These are phyloP conservation scores for peach (Prunus persica) DNA, from an alignment of 306 rosid genomes.

Conservation along the genomic window Prunus_persica_NCBIv2 NC_034010.1:4596501-4597000, in stretches of 20 bases:
- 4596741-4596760: background rate
- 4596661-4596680: background rate
- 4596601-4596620: background rate
- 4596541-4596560: background rate
- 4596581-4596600: background rate
- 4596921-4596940: conserved; percentile 9
- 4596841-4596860: background rate
- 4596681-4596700: background rate
- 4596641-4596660: background rate
- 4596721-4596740: background rate
- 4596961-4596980: conserved; percentile 12
- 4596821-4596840: background rate
- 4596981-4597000: conserved; percentile 65
- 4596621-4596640: background rate
- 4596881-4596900: conserved; percentile 4
- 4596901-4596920: background rate
- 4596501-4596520: background rate
- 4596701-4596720: background rate
- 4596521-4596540: background rate
- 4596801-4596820: background rate
- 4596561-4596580: background rate
- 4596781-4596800: background rate
- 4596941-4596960: conserved; percentile 17
- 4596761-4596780: background rate
- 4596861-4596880: conserved; percentile 1